Conservation (phyloP, 495 filamentous ascomycete species). For the Podospora comata region DNA sequence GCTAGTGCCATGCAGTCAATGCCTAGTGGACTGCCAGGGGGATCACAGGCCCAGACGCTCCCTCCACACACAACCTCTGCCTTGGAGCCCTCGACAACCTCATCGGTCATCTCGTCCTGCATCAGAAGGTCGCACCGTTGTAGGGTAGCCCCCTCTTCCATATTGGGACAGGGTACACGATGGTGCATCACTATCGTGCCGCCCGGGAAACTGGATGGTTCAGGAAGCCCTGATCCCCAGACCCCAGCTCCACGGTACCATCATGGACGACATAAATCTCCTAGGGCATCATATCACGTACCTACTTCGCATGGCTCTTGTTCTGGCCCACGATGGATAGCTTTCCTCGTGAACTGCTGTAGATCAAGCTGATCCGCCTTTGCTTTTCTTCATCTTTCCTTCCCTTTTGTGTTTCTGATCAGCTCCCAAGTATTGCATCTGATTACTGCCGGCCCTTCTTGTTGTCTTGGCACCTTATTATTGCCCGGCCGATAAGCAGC, state of each 20-base stretch:
- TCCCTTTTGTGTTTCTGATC: neutral
- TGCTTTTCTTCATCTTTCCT: neutral
- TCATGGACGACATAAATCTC: neutral
- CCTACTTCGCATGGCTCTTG: neutral
- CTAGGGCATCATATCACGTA: neutral
- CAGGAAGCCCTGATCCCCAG: neutral
- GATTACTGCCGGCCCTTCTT: neutral
- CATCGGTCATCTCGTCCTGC: neutral
- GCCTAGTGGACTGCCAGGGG: neutral
- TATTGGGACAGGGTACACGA: slow-evolving; percentile 1
- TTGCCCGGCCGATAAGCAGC: neutral
- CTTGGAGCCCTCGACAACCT: neutral
- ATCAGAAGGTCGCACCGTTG: neutral
- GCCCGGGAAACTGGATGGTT: slow-evolving; percentile 6
- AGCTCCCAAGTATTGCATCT: neutral
- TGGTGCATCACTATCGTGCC: slow-evolving; percentile 6
- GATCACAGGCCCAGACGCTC: neutral
- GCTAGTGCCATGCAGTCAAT: slow-evolving; percentile 10
- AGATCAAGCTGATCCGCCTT: neutral
- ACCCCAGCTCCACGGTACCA: neutral
- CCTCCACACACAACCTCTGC: too few species aligned
- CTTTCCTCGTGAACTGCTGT: neutral
- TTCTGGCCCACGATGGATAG: neutral
- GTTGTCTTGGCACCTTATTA: neutral
- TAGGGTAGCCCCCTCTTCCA: slow-evolving; percentile 4